These are phyloP conservation scores for Cladophialophora exuberans DNA, from an alignment of 2,329 filamentous ascomycete species.

Conservation along the genomic window DNA sequence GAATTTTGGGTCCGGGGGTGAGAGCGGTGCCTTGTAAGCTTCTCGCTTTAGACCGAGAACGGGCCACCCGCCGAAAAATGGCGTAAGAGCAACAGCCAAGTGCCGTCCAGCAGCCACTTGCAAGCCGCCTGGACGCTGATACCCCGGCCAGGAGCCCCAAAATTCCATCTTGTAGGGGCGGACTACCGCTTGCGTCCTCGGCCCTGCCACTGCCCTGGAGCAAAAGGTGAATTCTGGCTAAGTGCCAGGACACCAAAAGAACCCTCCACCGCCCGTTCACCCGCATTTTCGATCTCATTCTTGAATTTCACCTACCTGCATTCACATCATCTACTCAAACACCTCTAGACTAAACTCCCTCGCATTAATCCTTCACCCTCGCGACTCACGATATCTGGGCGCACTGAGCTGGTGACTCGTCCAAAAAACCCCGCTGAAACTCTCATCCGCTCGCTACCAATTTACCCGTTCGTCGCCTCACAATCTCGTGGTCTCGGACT, in stretches of 20 bases:
- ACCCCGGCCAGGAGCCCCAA: slow-evolving; percentile 4
- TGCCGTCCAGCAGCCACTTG: slow-evolving; percentile 2
- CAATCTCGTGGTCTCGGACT: background rate
- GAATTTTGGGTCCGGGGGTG: background rate
- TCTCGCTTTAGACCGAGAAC: slow-evolving; percentile 14
- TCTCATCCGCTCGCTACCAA: background rate
- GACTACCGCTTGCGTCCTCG: slow-evolving; percentile 1
- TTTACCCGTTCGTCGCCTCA: background rate
- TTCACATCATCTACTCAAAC: background rate
- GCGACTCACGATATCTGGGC: background rate
- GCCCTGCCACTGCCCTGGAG: background rate
- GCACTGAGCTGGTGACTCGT: background rate
- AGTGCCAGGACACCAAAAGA: background rate
- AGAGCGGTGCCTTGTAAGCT: slow-evolving; percentile 11
- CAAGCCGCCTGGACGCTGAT: background rate
- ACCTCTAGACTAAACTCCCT: no score
- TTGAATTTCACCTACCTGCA: background rate
- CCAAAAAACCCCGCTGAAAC: background rate
- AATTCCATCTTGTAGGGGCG: slow-evolving; percentile 1
- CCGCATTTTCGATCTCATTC: slow-evolving; percentile 7
- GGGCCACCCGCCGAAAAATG: slow-evolving; percentile 9
- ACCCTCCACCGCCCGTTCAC: slow-evolving; percentile 4
- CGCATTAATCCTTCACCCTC: background rate
- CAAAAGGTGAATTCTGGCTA: background rate
- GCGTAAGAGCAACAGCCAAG: slow-evolving; percentile 9